Evolutionary conservation across 257 asterid genomes (phyloP).

Genomic region (Solanum dulcamara): DNA sequence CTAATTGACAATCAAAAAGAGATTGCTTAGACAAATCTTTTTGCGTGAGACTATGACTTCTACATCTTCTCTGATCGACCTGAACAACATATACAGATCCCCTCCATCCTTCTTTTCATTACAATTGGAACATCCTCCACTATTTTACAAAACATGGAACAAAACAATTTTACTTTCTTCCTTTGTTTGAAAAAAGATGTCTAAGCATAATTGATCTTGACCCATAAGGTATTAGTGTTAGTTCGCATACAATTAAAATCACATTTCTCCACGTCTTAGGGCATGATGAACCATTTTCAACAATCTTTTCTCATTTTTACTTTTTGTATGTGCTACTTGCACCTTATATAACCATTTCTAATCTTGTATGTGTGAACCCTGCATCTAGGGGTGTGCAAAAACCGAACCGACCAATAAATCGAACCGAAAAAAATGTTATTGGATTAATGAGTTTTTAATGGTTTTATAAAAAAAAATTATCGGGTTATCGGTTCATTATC

Average conservation of each 20-base stretch:
- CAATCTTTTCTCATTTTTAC: neutral
- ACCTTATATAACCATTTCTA: neutral
- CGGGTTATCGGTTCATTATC: too few species aligned
- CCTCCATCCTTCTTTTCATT: neutral
- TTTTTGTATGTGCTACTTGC: neutral
- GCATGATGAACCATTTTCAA: neutral
- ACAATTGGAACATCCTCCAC: neutral
- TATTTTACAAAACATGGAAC: neutral
- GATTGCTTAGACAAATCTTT: neutral
- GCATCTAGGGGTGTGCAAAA: too few species aligned
- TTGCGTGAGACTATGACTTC: neutral
- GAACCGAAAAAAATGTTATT: too few species aligned
- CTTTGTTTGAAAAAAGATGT: neutral
- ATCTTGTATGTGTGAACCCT: neutral
- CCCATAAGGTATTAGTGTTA: neutral
- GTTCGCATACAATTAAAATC: neutral
- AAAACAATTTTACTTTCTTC: neutral
- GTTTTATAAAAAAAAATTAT: too few species aligned
- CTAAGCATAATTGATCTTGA: neutral
- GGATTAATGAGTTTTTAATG: too few species aligned
- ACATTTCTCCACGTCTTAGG: neutral
- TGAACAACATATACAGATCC: neutral
- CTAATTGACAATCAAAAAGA: neutral
- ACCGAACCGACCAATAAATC: too few species aligned
- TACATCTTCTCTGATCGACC: neutral